Evolutionary conservation across 805 yeast species (phyloP).

Genomic region (Metschnikowia bowlesiae): DNA sequence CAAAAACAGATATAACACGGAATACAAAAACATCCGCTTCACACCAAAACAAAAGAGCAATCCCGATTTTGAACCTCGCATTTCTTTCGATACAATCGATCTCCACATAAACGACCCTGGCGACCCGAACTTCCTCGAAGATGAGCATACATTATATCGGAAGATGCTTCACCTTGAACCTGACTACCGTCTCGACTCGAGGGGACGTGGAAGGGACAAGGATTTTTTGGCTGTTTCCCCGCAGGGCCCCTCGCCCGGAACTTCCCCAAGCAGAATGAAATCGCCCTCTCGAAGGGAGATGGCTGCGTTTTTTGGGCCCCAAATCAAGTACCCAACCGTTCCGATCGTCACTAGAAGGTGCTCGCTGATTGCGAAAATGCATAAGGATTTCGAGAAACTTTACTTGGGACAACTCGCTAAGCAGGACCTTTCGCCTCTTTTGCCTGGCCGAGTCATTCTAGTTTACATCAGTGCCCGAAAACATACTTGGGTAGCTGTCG

Average conservation of each 20-base stretch:
- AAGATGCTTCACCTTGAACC: constrained; percentile 10
- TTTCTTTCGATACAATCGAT: constrained; percentile 54
- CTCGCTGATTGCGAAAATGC: constrained; percentile 44
- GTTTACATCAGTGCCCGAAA: constrained; percentile 65
- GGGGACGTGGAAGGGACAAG: constrained; percentile 17
- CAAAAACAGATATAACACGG: constrained; percentile 12
- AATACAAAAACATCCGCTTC: constrained; percentile 9
- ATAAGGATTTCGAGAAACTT: constrained; percentile 44
- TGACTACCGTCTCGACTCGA: constrained; percentile 4
- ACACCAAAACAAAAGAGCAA: neutral
- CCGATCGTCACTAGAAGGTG: constrained; percentile 41
- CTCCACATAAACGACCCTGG: constrained; percentile 25
- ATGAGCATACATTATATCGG: constrained; percentile 13
- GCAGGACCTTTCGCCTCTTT: constrained; percentile 29
- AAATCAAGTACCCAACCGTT: constrained; percentile 32
- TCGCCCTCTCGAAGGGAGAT: constrained; percentile 16
- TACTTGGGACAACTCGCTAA: constrained; percentile 35
- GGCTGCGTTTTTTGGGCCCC: constrained; percentile 10
- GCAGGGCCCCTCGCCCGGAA: constrained; percentile 17
- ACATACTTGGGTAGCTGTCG: constrained; percentile 82
- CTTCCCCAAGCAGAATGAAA: constrained; percentile 17
- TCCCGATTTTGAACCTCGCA: constrained; percentile 29
- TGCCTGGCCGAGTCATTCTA: constrained; percentile 53
- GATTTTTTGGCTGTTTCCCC: constrained; percentile 6
- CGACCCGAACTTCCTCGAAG: constrained; percentile 17